These are phyloP conservation scores for Hypsizygus marmoreus DNA, from an alignment of 768 basidiomycete species.

Conservation along the genomic window DNA sequence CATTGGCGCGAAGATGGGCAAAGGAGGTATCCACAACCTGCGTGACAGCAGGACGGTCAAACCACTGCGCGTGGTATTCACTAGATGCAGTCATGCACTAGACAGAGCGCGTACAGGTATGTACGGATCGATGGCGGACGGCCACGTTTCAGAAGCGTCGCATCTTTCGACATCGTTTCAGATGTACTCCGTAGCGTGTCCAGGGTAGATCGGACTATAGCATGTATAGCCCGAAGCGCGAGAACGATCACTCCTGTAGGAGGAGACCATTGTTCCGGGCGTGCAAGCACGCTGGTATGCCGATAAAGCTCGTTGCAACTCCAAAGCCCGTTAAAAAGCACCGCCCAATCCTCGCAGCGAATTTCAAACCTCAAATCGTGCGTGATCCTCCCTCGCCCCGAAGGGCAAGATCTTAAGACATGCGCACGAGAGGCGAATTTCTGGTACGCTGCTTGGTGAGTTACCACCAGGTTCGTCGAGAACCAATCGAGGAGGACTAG, in stretches of 20 bases:
- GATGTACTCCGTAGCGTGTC: not conserved
- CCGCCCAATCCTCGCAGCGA: slow-evolving; percentile 59
- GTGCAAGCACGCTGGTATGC: slow-evolving; percentile 15
- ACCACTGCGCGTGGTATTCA: no score
- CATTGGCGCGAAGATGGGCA: no score
- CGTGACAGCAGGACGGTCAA: no score
- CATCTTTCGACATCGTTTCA: not conserved
- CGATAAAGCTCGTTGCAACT: slow-evolving; percentile 15
- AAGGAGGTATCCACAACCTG: no score
- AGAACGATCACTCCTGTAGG: slow-evolving; percentile 6
- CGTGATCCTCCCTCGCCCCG: slow-evolving; percentile 36
- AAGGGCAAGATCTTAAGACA: slow-evolving; percentile 44
- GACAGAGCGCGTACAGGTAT: no score
- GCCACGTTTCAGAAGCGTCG: not conserved
- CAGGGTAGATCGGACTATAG: slow-evolving; percentile 6
- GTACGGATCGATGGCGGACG: slow-evolving; percentile 10
- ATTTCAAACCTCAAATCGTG: slow-evolving; percentile 47
- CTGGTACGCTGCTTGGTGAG: slow-evolving; percentile 66
- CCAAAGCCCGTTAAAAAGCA: slow-evolving; percentile 5
- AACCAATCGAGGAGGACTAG: slow-evolving; percentile 61
- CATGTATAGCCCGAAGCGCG: not conserved
- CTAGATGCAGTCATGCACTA: no score
- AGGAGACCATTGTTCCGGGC: slow-evolving; percentile 3
- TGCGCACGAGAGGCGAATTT: slow-evolving; percentile 43
- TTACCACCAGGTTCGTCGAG: slow-evolving; percentile 64